Conservation (phyloP, 768 basidiomycete species). For the Lentinula aciculospora region DNA sequence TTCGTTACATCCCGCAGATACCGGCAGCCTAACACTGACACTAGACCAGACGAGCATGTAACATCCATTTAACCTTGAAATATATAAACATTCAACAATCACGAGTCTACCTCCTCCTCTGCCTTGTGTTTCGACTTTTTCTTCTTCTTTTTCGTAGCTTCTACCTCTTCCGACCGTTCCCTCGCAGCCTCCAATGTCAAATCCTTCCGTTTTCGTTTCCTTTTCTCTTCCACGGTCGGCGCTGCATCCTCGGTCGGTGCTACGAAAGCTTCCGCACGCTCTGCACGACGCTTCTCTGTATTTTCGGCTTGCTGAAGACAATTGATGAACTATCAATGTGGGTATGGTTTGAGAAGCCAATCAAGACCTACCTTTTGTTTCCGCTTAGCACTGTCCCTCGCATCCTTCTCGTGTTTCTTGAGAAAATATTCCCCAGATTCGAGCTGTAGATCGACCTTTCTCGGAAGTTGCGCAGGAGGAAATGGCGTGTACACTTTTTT, state of each 20-base stretch:
- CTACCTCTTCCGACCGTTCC: constrained; percentile 33
- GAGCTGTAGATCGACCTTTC: constrained; percentile 94
- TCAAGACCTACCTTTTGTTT: constrained; percentile 64
- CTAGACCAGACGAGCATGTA: too few species aligned
- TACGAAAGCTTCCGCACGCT: constrained; percentile 83
- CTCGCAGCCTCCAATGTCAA: constrained; percentile 29
- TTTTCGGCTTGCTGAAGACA: constrained; percentile 69
- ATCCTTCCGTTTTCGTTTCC: constrained; percentile 40
- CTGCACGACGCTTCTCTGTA: constrained; percentile 62
- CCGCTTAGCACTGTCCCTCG: constrained; percentile 61
- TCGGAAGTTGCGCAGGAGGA: constrained; percentile 89
- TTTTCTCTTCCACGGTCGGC: constrained; percentile 75
- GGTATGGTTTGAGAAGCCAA: not conserved
- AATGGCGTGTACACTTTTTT: constrained; percentile 99
- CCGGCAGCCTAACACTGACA: too few species aligned
- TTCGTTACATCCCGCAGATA: too few species aligned
- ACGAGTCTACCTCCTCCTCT: not conserved
- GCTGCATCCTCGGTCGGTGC: constrained; percentile 78
- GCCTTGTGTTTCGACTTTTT: constrained; percentile 13
- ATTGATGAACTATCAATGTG: not conserved
- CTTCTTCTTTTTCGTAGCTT: constrained; percentile 14
- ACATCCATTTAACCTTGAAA: too few species aligned
- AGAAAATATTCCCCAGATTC: constrained; percentile 99
- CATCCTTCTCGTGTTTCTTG: constrained; percentile 82
- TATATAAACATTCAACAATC: not conserved